Base-by-base conservation (phyloP, 352 stramenopile species). In the Pythium sukuiense region DNA sequence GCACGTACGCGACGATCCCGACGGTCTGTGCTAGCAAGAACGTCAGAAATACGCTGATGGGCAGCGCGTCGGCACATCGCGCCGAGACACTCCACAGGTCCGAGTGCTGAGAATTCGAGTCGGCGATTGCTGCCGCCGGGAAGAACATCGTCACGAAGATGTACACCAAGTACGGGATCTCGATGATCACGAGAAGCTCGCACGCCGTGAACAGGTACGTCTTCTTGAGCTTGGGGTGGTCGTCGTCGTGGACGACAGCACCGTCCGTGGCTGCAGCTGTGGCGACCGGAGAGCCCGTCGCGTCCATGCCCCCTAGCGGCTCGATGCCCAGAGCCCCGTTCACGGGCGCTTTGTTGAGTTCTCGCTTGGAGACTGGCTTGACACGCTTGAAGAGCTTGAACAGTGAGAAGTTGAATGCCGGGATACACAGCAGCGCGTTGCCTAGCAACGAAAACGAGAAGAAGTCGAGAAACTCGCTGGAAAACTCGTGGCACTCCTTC, bases 111-210 rank as follows among this genome's bases (percentile, higher is more conserved):
- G 65, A 61, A 1, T n/a, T n/a, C 14, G 56, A 65, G 45, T 73
- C 53, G 12, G 50, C 55, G 24, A 69, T 30, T 13, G 50, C 37
- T 0, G 59, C 60, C 2, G 32, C 35, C 11, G 65, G 72, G 20
- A 77, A 76, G 33, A 90, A 63, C 53, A 90, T 76, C 12, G 78
- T 62, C 6, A 83, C 46, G 30, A 93, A 72, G 2, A 76, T 81
- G 65, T 77, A 77, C 33, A 90, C 64, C 32, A 94, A 58, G 60
- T 87, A 90, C 39, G 82, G 71, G 57, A 92, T 92, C 65, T 94
- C 82, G 16, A 86, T 35, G 37, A 94, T 83, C 71, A 94, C 86
- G 48, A 91, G 76, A 13, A 92, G 11, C 55, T 94, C 83, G n/a
- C 85, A 89, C 12, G 87, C 43, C n/a, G 79, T 83, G 58, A 92